Conservation (phyloP, 2,329 filamentous ascomycete species). For the Talaromyces sp. region DNA sequence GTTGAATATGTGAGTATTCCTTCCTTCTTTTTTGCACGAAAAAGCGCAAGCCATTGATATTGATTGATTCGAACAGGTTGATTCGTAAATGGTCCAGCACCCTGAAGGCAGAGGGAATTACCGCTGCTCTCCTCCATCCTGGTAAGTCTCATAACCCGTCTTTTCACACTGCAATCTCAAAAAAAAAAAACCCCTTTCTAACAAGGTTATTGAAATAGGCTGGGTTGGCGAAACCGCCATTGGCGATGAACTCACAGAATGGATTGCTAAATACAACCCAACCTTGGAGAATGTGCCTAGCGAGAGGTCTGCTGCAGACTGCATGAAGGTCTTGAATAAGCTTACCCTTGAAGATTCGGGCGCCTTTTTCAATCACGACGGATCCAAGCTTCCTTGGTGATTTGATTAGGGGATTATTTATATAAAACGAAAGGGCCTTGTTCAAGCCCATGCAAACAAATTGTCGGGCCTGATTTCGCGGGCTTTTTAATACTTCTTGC, state of each 20-base stretch:
- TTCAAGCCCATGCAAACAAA: not conserved
- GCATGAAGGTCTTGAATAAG: not conserved
- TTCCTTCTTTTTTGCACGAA: no score
- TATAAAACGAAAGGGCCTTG: not conserved
- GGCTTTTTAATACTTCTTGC: not conserved
- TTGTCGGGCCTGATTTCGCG: not conserved
- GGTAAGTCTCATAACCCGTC: not conserved
- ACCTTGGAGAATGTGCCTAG: not conserved
- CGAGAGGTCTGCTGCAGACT: not conserved
- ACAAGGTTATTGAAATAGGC: not conserved
- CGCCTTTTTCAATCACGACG: not conserved
- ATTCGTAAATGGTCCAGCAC: constrained; percentile 2
- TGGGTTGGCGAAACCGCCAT: constrained; percentile 3
- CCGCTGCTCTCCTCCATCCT: constrained; percentile 1
- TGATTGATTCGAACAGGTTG: not conserved
- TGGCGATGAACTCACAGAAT: not conserved
- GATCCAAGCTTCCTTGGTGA: constrained; percentile 1
- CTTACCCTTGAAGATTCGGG: constrained; percentile 3
- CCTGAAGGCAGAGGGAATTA: constrained; percentile 5
- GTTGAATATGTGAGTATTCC: constrained; percentile 3
- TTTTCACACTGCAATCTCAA: no score
- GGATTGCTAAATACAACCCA: constrained; percentile 5
- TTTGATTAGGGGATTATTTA: not conserved
- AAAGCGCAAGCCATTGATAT: not conserved
- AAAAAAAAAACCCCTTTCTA: no score